Evolutionary conservation across 1,284 basidiomycete genomes (phyloP), one percentile per base, ranked within the genome.

Genomic region (Coriolopsis trogii): DNA sequence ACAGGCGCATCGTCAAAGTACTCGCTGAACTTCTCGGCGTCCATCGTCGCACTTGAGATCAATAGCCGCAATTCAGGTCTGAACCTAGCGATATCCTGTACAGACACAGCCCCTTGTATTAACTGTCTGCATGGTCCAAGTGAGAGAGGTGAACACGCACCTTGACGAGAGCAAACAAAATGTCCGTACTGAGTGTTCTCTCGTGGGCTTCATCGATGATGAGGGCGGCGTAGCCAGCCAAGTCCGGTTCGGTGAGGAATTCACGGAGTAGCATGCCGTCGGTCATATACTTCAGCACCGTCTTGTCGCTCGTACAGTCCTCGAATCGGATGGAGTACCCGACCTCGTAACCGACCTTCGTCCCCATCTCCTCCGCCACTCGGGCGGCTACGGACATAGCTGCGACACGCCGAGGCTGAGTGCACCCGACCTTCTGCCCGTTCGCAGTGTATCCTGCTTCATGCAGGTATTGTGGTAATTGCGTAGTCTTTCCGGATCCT

Each of bases 271-370:
- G 78, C 95, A 98, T 98, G 40, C 95, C 95, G 67, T 98, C 95
- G 40, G 95, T 98, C 95, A 98, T 96, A 72, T 96, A 98, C 74
- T 98, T 98, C 65, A 98, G 78, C 30, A 95, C 88, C 2, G 95
- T 98, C 77, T 95, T 98, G 77, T 96, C 95, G 72, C 93, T 96
- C 9, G 97, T 99, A 71, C 95, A 97, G 70, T 99, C 96, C 72
- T 99, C 97, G 74, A 99, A 99, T 29, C 97, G 93, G 63, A 99
- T 99, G 26, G 93, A 95, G 72, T 99, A 99, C 13, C 97, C 97
- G 55, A 98, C 96, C 72, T 98, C 95, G 62, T 95, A 91, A 3
- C 97, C 97, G 20, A 99, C 85, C 66, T 97, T 91, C 5, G 88
- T 90, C 4, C 95, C 97, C 88, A 99, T 94, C 73, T 99, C 97